Conservation (phyloP, 2,329 filamentous ascomycete species). For the Epichloe bromicola region DNA sequence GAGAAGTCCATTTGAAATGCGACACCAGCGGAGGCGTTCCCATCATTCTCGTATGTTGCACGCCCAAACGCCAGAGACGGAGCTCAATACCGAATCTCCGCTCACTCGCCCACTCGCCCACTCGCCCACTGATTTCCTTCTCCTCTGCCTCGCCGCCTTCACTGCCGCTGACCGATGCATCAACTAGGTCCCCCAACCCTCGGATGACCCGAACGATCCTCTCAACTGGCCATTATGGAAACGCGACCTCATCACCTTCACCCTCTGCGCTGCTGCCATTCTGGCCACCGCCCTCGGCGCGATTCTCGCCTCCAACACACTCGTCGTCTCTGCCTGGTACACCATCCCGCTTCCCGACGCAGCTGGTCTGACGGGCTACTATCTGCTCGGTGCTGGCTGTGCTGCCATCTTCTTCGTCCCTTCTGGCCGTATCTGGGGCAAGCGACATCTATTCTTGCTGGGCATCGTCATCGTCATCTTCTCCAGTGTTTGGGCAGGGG, state of each 20-base stretch:
- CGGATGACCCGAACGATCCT: constrained; percentile 81
- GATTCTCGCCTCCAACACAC: constrained; percentile 76
- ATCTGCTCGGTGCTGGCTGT: constrained; percentile 68
- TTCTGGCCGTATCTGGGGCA: constrained; percentile 81
- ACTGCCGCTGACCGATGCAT: neutral
- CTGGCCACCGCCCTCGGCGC: constrained; percentile 76
- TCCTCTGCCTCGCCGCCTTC: neutral
- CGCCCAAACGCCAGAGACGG: neutral
- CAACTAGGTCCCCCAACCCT: constrained; percentile 61
- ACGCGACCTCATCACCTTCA: constrained; percentile 66
- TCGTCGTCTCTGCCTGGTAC: constrained; percentile 61
- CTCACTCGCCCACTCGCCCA: too few relatives aligned
- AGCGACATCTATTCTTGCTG: constrained; percentile 74
- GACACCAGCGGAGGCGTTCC: constrained; percentile 52
- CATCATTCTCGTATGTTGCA: constrained; percentile 56
- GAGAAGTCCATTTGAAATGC: constrained; percentile 49
- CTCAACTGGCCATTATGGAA: constrained; percentile 76
- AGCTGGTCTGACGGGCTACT: constrained; percentile 76
- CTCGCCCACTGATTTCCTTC: too few relatives aligned
- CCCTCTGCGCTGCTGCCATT: constrained; percentile 68
- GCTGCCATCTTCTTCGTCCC: constrained; percentile 79
- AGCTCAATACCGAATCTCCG: neutral
- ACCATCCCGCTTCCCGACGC: constrained; percentile 55
- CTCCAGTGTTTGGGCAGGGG: constrained; percentile 68
- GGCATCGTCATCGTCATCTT: constrained; percentile 61